A percentile compares a stretch with the other conserved stretches of the same genome.
Evolutionary conservation across 768 basidiomycete species (phyloP).

Genomic region (Boletus rubroflammeus): DNA sequence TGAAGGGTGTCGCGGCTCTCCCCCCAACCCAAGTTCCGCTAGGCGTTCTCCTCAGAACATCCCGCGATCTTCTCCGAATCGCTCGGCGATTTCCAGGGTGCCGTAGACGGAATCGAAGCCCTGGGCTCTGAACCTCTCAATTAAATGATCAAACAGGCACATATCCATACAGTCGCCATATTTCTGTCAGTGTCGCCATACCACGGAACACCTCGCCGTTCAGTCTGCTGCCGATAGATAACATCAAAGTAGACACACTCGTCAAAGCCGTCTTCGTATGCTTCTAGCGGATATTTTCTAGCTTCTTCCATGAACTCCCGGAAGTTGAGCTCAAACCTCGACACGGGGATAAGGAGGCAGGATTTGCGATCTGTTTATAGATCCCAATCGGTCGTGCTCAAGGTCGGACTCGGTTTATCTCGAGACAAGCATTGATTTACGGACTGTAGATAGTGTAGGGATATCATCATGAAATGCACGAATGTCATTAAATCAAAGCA

Average conservation of each 20-base stretch:
- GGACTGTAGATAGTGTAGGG: conserved; percentile 24
- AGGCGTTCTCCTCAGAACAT: background rate
- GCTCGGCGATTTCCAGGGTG: background rate
- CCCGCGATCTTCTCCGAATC: background rate
- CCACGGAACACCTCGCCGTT: background rate
- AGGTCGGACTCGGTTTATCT: background rate
- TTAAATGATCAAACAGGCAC: background rate
- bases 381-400: background rate
- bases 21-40: background rate
- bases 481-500: conserved; percentile 9
- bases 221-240: background rate
- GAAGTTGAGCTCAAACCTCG: background rate
- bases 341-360: background rate
- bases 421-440: conserved; percentile 10
- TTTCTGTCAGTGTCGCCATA: background rate
- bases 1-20: background rate
- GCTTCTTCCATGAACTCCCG: no score
- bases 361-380: background rate
- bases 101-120: background rate
- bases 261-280: background rate
- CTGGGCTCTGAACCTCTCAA: background rate
- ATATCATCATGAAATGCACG: conserved; percentile 24
- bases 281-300: background rate
- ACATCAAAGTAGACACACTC: no score
- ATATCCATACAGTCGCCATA: background rate